Evolutionary conservation across 2,329 filamentous ascomycete species (phyloP).

Genomic region (Claviceps arundinis): DNA sequence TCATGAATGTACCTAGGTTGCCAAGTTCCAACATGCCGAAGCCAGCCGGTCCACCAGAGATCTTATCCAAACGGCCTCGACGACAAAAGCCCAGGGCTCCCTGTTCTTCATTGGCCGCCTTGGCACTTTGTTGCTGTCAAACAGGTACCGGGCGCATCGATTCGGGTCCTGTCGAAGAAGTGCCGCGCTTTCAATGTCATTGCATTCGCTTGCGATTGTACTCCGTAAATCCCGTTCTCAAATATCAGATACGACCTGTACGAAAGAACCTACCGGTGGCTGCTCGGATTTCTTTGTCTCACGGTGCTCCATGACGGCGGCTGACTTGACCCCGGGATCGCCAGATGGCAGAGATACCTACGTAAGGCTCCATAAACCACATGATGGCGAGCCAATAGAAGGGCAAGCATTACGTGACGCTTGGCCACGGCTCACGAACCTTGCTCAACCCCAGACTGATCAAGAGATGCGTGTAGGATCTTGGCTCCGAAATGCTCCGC

Average conservation of each 20-base stretch:
- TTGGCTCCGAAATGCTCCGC: background rate
- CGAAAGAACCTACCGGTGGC: background rate
- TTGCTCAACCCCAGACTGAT: background rate
- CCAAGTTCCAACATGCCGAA: constrained; percentile 4
- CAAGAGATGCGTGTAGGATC: constrained; percentile 1
- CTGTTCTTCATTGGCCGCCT: background rate
- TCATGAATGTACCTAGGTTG: no score
- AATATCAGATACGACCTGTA: background rate
- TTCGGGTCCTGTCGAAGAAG: no score
- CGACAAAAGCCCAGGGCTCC: background rate
- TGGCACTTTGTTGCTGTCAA: background rate
- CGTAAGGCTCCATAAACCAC: constrained; percentile 2
- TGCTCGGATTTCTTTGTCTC: background rate
- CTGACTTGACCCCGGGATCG: background rate
- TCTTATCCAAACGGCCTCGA: background rate
- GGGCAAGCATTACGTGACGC: constrained; percentile 5
- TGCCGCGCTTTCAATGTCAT: background rate
- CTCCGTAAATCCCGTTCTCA: background rate
- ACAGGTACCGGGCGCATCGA: no score
- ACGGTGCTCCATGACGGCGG: constrained; percentile 3
- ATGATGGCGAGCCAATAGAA: constrained; percentile 7
- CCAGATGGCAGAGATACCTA: background rate
- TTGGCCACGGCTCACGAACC: background rate
- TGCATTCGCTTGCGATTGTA: background rate
- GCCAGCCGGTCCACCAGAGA: background rate